Conservation (phyloP, 768 basidiomycete genomes). For the Dentipellis fragilis region DNA sequence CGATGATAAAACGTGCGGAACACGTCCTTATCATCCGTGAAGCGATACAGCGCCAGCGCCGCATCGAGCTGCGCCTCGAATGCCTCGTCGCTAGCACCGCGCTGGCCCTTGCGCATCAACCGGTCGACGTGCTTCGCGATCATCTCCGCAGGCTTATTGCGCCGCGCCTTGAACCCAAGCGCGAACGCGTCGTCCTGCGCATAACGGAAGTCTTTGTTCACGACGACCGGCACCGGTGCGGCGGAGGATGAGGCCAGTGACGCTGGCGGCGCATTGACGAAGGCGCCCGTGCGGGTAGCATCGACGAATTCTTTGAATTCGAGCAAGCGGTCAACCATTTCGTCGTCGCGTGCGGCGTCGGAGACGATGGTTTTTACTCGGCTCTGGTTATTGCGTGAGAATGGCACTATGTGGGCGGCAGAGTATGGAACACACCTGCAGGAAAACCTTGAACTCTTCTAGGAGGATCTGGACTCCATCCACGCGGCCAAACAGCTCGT, state of each 20-base stretch:
- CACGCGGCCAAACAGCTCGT: constrained; percentile 52
- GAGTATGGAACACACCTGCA: constrained; percentile 36
- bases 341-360: constrained; percentile 51
- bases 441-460: constrained; percentile 48
- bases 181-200: constrained; percentile 66
- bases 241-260: constrained; percentile 15
- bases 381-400: constrained; percentile 25
- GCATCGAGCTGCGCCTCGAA: constrained; percentile 57
- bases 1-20: constrained; percentile 91
- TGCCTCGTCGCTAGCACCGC: constrained; percentile 46
- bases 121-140: constrained; percentile 86
- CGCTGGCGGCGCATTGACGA: constrained; percentile 28
- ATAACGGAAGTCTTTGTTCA: constrained; percentile 49
- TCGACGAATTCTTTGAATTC: constrained; percentile 55
- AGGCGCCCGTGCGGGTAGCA: constrained; percentile 36
- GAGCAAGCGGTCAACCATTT: constrained; percentile 69
- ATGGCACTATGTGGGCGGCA: neutral
- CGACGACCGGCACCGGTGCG: constrained; percentile 14
- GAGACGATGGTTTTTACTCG: constrained; percentile 57
- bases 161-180: constrained; percentile 61
- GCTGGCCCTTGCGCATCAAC: constrained; percentile 82
- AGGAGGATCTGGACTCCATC: constrained; percentile 42
- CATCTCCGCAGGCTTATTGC: constrained; percentile 85
- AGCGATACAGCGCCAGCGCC: constrained; percentile 69
- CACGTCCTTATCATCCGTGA: constrained; percentile 87